phyloP scores from a whole-genome alignment of 2,329 filamentous ascomycete species.

The Daldinia sp. region DNA sequence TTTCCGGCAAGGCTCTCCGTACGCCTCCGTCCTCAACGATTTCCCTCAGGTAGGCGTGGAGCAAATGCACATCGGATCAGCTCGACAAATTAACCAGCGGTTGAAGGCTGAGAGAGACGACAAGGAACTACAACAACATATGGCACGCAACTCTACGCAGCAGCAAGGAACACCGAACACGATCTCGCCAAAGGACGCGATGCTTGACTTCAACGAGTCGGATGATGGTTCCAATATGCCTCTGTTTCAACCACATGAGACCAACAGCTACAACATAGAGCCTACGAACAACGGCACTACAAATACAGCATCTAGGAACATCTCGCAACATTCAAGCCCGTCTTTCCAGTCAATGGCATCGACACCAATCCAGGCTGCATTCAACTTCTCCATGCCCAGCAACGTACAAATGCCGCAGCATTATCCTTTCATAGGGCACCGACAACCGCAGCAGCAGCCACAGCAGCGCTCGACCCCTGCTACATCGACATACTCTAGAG shows the following conservation, averaged over 20 bases:
- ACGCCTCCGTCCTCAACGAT: constrained; percentile 61
- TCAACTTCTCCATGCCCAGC: constrained; percentile 55
- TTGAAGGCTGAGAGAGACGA: constrained; percentile 71
- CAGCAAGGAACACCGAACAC: constrained; percentile 75
- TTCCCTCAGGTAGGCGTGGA: constrained; percentile 56
- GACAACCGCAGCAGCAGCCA: constrained; percentile 48
- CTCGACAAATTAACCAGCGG: constrained; percentile 71
- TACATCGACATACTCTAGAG: constrained; percentile 54
- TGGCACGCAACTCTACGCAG: constrained; percentile 54
- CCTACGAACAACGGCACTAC: constrained; percentile 36
- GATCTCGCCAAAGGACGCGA: constrained; percentile 92
- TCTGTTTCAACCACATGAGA: constrained; percentile 75
- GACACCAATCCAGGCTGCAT: constrained; percentile 48
- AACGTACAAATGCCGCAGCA: constrained; percentile 52
- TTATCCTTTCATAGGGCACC: constrained; percentile 54
- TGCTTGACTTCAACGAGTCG: constrained; percentile 84
- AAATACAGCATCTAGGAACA: constrained; percentile 36
- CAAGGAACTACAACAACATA: constrained; percentile 58
- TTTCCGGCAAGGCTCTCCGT: constrained; percentile 78
- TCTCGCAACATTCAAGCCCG: constrained; percentile 47
- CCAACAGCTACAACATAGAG: constrained; percentile 58
- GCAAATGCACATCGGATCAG: constrained; percentile 63
- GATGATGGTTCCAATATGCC: constrained; percentile 78
- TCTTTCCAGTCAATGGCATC: constrained; percentile 47
- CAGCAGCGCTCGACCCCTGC: constrained; percentile 54